Percentiles rank a stretch among this genome's conserved stretches.
Conservation (phyloP, 129 eudicot species). For the Oenanthe sinensis region DNA sequence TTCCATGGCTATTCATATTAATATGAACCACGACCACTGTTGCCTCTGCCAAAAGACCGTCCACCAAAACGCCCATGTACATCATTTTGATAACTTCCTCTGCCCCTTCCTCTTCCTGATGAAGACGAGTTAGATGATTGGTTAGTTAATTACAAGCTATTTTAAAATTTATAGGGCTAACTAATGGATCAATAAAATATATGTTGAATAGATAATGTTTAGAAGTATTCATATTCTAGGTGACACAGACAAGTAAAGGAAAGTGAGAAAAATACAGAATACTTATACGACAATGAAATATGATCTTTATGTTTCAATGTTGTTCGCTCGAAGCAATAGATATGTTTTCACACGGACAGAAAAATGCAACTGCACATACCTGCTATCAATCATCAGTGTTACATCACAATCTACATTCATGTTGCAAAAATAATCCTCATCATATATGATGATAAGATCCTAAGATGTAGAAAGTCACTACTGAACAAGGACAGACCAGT, state of each 20-base stretch:
- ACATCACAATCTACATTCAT: not conserved
- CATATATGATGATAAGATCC: not conserved
- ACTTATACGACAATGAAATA: not conserved
- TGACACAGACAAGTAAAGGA: not conserved
- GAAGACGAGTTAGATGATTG: conserved; percentile 12
- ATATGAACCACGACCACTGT: conserved; percentile 36
- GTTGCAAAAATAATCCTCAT: not conserved
- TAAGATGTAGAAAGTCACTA: not conserved
- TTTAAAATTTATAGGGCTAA: not conserved
- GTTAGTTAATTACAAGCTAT: not conserved
- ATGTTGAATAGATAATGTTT: not conserved
- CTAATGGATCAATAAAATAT: not conserved
- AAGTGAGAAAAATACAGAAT: not conserved
- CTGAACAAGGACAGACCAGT: not conserved
- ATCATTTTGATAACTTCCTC: conserved; percentile 44
- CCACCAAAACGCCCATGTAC: conserved; percentile 52
- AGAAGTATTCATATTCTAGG: not conserved
- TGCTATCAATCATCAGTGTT: too few relatives aligned
- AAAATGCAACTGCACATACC: not conserved
- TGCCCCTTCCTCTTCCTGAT: conserved; percentile 81
- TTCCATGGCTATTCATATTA: not conserved
- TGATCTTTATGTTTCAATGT: not conserved
- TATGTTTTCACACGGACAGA: not conserved
- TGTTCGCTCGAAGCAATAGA: not conserved
- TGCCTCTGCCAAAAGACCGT: conserved; percentile 34